Percentiles rank a stretch among this genome's conserved stretches.
Evolutionary conservation across 2,329 filamentous ascomycete species (phyloP).

Genomic region (Ilyonectria destructans): DNA sequence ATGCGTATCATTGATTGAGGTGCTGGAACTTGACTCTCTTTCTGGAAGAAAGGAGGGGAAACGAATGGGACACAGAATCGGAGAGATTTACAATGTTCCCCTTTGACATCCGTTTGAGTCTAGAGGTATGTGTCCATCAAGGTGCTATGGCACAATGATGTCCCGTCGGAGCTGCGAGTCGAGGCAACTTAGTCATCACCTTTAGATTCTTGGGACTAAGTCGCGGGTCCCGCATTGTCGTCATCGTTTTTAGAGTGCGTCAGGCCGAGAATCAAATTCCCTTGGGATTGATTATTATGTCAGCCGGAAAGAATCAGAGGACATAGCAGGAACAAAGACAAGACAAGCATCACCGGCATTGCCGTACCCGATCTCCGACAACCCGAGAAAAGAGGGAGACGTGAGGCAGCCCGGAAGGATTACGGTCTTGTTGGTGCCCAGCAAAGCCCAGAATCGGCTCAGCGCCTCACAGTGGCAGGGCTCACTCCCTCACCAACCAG

Average conservation of each 20-base stretch:
- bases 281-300: constrained; percentile 5
- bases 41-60: constrained; percentile 20
- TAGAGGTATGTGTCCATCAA: constrained; percentile 49
- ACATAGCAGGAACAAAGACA: background rate
- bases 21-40: constrained; percentile 12
- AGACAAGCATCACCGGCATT: constrained; percentile 17
- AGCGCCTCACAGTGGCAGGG: background rate
- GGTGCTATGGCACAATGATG: constrained; percentile 40
- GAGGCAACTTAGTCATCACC: constrained; percentile 20
- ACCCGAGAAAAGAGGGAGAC: constrained; percentile 10
- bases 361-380: constrained; percentile 28
- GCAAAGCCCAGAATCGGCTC: background rate
- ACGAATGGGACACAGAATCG: constrained; percentile 6
- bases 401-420: constrained; percentile 12
- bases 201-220: background rate
- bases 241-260: constrained; percentile 21
- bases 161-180: background rate
- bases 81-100: constrained; percentile 20
- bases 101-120: constrained; percentile 2
- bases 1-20: constrained; percentile 33
- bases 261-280: constrained; percentile 21
- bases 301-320: constrained; percentile 3
- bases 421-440: background rate
- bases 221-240: constrained; percentile 19
- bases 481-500: background rate